Percentiles rank a stretch among this genome's conserved stretches.
Conservation (phyloP, 805 yeast genomes). For the Metschnikowia cubensis region DNA sequence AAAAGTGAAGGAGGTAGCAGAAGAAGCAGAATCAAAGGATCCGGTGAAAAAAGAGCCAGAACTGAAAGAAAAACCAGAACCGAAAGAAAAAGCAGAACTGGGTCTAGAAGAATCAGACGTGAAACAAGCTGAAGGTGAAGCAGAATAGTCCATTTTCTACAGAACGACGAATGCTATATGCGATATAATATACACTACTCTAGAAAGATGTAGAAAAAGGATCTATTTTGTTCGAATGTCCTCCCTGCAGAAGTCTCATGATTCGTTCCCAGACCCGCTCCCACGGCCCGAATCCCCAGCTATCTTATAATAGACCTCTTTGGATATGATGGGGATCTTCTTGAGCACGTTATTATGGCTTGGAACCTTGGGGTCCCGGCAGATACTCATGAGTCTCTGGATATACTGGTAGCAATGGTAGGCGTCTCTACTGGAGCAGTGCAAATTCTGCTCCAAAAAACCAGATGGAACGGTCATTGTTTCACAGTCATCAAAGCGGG, state of each 20-base stretch:
- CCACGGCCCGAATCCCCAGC: slow-evolving; percentile 1
- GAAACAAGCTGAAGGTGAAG: neutral
- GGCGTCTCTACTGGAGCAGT: slow-evolving; percentile 7
- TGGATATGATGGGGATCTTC: slow-evolving; percentile 10
- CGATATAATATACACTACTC: neutral
- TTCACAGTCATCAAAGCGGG: slow-evolving; percentile 11
- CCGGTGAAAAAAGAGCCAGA: neutral
- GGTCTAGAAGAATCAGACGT: neutral
- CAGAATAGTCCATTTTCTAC: neutral
- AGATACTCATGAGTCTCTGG: slow-evolving; percentile 13
- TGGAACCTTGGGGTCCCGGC: slow-evolving; percentile 18
- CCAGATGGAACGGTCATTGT: slow-evolving; percentile 9
- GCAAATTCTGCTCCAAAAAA: slow-evolving; percentile 9
- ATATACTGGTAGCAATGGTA: slow-evolving; percentile 16
- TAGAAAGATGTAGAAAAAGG: neutral
- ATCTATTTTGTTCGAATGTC: neutral
- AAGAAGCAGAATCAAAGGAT: neutral
- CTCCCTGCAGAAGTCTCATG: neutral
- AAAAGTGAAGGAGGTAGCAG: neutral
- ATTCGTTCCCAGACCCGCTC: neutral
- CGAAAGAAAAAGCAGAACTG: neutral
- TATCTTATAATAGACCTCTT: slow-evolving; percentile 8
- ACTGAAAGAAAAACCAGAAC: neutral
- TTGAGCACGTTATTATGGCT: slow-evolving; percentile 16
- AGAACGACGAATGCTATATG: neutral